A percentile compares a stretch with the other conserved stretches of the same genome.
These are phyloP conservation scores for Stipa capillata DNA, from an alignment of 176 grass and related monocot species.

Conservation along the genomic window DNA sequence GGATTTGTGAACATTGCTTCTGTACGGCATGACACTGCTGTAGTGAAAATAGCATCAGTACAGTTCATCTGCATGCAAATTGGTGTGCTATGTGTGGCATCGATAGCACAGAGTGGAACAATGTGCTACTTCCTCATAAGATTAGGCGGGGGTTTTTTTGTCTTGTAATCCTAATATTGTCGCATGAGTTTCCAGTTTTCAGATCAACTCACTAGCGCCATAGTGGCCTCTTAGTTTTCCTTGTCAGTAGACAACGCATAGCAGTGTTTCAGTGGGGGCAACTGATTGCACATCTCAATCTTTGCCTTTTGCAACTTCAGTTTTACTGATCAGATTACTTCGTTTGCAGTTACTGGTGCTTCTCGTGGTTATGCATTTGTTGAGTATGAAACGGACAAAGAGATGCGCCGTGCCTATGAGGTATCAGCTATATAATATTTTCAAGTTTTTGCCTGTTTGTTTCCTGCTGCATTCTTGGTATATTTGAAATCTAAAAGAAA, in stretches of 20 bases:
- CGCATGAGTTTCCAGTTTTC: not conserved
- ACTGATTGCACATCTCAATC: not conserved
- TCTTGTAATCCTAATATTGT: not conserved
- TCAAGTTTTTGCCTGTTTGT: not conserved
- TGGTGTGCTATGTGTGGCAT: not conserved
- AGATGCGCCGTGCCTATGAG: constrained; percentile 71
- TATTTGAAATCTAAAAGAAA: not conserved
- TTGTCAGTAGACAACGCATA: not conserved
- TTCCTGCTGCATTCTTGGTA: not conserved
- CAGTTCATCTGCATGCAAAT: not conserved
- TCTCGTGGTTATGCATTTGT: constrained; percentile 87
- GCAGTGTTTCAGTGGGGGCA: not conserved
- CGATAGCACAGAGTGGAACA: not conserved
- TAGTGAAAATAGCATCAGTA: not conserved
- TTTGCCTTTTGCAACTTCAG: not conserved
- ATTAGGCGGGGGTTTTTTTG: not conserved
- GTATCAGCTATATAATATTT: constrained; percentile 9
- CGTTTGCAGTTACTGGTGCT: constrained; percentile 67
- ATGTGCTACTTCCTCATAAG: not conserved
- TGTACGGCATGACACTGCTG: not conserved
- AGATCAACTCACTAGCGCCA: not conserved
- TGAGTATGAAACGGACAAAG: constrained; percentile 75
- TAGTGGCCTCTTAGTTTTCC: not conserved
- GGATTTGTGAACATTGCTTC: not conserved
- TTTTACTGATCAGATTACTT: not conserved